phyloP scores from a whole-genome alignment of 169 alveolate species.

The Fabrea salina region DNA sequence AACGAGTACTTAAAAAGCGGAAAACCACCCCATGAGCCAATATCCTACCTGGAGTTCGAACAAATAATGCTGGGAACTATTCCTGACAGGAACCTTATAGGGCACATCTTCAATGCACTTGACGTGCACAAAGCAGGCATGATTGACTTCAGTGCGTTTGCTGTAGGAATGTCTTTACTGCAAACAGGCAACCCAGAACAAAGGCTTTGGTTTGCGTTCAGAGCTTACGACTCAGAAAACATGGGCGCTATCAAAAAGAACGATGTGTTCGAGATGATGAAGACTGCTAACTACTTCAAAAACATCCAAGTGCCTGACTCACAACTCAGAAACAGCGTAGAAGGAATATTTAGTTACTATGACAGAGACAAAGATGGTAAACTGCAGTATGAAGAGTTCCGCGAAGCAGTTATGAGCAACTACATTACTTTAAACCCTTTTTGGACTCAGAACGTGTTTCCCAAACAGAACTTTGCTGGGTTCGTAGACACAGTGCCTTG shows the following conservation, averaged over 20 bases:
- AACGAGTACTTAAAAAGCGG: neutral
- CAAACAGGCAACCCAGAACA: neutral
- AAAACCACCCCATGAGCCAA: neutral
- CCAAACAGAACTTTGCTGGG: neutral
- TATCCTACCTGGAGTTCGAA: neutral
- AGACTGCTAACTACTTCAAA: neutral
- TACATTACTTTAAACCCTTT: neutral
- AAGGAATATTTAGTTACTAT: neutral
- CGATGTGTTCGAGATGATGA: neutral
- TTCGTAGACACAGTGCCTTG: neutral
- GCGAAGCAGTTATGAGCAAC: neutral
- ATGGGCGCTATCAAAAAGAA: neutral
- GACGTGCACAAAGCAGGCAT: neutral
- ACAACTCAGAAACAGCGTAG: neutral
- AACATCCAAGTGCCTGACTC: neutral
- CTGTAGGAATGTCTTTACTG: neutral
- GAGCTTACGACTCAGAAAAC: neutral
- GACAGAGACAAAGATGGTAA: neutral
- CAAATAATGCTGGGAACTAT: neutral
- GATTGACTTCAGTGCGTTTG: neutral
- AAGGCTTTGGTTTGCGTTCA: neutral
- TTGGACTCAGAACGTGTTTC: neutral
- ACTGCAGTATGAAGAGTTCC: neutral
- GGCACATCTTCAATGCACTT: neutral
- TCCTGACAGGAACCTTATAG: neutral